Percentiles rank a stretch among this genome's conserved stretches.
Evolutionary conservation across 306 rosid species (phyloP).

Genomic region (Cucurbita argyrosperma): DNA sequence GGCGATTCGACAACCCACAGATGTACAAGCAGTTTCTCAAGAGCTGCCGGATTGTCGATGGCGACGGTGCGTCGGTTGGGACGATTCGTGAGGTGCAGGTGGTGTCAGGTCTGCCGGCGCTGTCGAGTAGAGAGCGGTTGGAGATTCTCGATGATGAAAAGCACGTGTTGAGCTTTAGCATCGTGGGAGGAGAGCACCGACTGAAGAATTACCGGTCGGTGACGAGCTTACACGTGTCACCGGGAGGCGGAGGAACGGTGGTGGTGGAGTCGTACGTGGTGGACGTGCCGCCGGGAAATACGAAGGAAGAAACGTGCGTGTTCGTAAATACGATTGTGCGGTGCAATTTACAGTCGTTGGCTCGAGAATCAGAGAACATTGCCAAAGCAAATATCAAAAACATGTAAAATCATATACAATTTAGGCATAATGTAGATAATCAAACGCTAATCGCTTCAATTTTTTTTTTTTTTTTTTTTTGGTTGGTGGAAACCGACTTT

Average conservation of each 20-base stretch:
- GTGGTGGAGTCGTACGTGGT: conserved; percentile 49
- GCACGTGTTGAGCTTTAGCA: conserved; percentile 46
- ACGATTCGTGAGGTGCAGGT: conserved; percentile 43
- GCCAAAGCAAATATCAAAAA: not conserved
- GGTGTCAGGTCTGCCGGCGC: conserved; percentile 49
- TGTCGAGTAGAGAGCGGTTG: conserved; percentile 34
- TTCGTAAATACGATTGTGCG: conserved; percentile 47
- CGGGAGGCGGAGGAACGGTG: conserved; percentile 19
- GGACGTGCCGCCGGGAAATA: conserved; percentile 43
- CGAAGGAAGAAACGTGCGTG: conserved; percentile 42
- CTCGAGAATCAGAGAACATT: conserved; percentile 29
- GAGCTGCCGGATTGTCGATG: conserved; percentile 36
- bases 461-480: not conserved
- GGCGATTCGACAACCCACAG: conserved; percentile 48
- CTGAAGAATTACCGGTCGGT: conserved; percentile 44
- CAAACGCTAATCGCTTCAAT: not conserved
- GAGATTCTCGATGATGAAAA: conserved; percentile 50
- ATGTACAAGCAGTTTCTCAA: conserved; percentile 39
- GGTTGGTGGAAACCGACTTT: not conserved
- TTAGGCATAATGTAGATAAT: not conserved
- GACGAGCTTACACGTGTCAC: conserved; percentile 26
- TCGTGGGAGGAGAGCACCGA: conserved; percentile 46
- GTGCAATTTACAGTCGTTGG: conserved; percentile 43
- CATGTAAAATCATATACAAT: not conserved
- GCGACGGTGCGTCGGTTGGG: conserved; percentile 29